Conservation (phyloP, 768 basidiomycete species). For the Trametes maxima region DNA sequence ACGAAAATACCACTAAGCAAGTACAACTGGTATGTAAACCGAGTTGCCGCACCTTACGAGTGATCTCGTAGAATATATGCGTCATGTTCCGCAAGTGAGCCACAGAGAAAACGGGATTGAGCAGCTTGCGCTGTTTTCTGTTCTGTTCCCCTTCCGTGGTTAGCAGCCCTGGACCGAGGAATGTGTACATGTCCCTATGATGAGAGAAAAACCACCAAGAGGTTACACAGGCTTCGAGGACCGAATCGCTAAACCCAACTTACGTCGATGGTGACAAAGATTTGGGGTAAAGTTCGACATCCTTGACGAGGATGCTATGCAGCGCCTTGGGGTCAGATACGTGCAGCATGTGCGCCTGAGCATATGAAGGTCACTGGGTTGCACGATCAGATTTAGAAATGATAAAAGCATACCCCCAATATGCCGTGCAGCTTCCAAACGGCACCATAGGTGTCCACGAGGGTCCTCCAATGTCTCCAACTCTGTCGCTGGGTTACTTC, state of each 20-base stretch:
- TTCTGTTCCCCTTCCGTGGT: conserved; percentile 18
- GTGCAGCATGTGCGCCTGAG: conserved; percentile 42
- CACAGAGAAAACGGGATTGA: conserved; percentile 29
- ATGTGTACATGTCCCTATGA: not conserved
- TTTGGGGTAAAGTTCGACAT: conserved; percentile 22
- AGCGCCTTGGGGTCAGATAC: conserved; percentile 51
- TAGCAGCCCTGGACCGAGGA: conserved; percentile 22
- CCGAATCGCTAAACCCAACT: too few relatives aligned
- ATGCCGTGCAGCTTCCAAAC: not conserved
- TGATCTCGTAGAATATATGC: conserved; percentile 22
- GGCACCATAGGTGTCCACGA: not conserved
- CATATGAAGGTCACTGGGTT: not conserved
- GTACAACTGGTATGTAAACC: too few relatives aligned
- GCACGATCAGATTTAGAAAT: too few relatives aligned
- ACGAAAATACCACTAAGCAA: not conserved
- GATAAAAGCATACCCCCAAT: not conserved
- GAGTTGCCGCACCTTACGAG: conserved; percentile 8
- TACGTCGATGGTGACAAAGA: conserved; percentile 15
- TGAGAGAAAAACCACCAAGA: not conserved
- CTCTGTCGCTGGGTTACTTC: not conserved
- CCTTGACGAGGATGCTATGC: conserved; percentile 50
- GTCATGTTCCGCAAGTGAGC: conserved; percentile 28
- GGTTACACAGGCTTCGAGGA: too few relatives aligned
- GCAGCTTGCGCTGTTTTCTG: conserved; percentile 24
- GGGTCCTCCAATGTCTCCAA: not conserved